Percentiles rank a stretch among this genome's conserved stretches.
These are phyloP conservation scores for Byssochlamys sp. DNA, from an alignment of 2,329 filamentous ascomycete species.

Conservation along the genomic window DNA sequence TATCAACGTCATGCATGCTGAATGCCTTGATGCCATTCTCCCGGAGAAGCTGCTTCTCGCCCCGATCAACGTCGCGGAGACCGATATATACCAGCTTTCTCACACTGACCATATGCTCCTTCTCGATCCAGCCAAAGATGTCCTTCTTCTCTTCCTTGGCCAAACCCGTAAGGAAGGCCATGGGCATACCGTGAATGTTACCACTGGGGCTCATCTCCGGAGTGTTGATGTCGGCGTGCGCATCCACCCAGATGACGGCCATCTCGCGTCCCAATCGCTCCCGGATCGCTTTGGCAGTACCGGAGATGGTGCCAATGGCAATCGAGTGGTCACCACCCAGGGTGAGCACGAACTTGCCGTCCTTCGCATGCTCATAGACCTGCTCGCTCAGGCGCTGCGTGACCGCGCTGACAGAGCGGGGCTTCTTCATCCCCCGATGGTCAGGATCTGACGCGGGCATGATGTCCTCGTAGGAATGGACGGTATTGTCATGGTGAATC, in stretches of 20 bases:
- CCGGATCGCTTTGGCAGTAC: slow-evolving; percentile 73
- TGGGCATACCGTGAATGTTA: slow-evolving; percentile 97
- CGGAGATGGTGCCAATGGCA: slow-evolving; percentile 84
- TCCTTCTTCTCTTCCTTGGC: slow-evolving; percentile 66
- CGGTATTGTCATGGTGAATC: slow-evolving; percentile 69
- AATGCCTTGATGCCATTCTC: slow-evolving; percentile 91
- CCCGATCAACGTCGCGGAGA: slow-evolving; percentile 80
- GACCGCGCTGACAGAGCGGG: slow-evolving; percentile 73
- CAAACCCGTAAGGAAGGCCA: slow-evolving; percentile 80
- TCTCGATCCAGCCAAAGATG: slow-evolving; percentile 79
- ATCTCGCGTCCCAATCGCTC: slow-evolving; percentile 75
- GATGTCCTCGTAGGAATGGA: slow-evolving; percentile 72
- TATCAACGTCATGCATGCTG: slow-evolving; percentile 96
- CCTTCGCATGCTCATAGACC: slow-evolving; percentile 74
- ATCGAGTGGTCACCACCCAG: slow-evolving; percentile 94
- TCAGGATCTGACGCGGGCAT: slow-evolving; percentile 62
- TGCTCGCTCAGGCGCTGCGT: slow-evolving; percentile 70
- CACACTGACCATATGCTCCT: slow-evolving; percentile 50
- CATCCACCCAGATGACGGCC: slow-evolving; percentile 97
- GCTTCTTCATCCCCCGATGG: slow-evolving; percentile 89
- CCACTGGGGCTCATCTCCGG: background rate
- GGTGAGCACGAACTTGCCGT: slow-evolving; percentile 81
- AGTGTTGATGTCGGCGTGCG: slow-evolving; percentile 23
- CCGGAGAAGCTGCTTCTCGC: slow-evolving; percentile 82
- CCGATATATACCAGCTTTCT: slow-evolving; percentile 96